These are phyloP conservation scores for Glycine soja DNA, from an alignment of 306 rosid species.

Conservation along the genomic window DNA sequence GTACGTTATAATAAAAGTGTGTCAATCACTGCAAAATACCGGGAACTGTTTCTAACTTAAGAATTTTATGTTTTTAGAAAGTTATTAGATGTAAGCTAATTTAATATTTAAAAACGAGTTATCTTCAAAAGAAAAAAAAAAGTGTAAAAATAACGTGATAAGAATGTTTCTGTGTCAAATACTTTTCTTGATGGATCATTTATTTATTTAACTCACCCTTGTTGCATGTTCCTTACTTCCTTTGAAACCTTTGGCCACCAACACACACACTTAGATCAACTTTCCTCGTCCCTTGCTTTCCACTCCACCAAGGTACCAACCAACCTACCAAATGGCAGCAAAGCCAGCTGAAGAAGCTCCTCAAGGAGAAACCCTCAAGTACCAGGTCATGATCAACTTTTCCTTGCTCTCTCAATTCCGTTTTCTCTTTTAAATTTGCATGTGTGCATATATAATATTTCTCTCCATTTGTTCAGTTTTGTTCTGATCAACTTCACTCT, in stretches of 20 bases:
- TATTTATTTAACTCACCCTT: constrained; percentile 30
- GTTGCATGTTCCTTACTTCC: constrained; percentile 40
- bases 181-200: constrained; percentile 15
- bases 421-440: neutral
- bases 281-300: constrained; percentile 43
- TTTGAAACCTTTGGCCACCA: constrained; percentile 35
- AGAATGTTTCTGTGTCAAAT: neutral
- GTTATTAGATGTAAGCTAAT: neutral
- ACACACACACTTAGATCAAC: constrained; percentile 34
- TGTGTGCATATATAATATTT: neutral
- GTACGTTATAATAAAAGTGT: neutral
- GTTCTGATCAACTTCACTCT: constrained; percentile 39
- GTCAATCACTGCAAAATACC: neutral
- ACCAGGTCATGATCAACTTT: constrained; percentile 57
- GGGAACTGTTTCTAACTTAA: neutral
- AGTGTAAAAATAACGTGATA: neutral
- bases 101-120: too few relatives aligned
- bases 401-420: too few relatives aligned
- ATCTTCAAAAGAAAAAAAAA: neutral
- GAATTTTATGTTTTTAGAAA: too few relatives aligned
- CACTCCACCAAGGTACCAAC: constrained; percentile 49
- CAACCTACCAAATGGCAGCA: constrained; percentile 60
- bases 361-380: constrained; percentile 63
- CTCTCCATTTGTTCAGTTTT: neutral
- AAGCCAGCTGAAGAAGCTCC: constrained; percentile 63